These are phyloP conservation scores for Panicum virgatum DNA, from an alignment of 202 grass and related monocot species.

Conservation along the genomic window DNA sequence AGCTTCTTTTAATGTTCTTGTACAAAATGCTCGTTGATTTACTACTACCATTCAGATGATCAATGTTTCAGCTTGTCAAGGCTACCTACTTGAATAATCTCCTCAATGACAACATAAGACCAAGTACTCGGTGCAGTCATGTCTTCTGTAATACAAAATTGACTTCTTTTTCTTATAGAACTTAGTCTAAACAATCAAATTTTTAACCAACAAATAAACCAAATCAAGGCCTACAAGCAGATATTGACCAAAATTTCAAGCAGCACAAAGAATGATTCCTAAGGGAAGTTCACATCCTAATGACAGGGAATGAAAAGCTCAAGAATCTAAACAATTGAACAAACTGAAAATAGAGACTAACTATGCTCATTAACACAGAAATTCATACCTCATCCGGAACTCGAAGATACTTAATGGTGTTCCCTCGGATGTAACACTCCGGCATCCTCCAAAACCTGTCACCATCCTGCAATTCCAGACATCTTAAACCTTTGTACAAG, in stretches of 20 bases:
- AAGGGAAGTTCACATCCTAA: not conserved
- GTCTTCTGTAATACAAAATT: not conserved
- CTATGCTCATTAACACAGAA: not conserved
- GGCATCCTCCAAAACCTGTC: conserved; percentile 99
- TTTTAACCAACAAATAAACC: not conserved
- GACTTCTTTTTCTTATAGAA: not conserved
- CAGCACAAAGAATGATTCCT: not conserved
- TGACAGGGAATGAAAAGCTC: not conserved
- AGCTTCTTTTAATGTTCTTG: not conserved
- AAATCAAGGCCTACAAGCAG: not conserved
- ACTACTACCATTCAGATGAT: not conserved
- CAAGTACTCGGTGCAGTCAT: not conserved
- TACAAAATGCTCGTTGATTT: not conserved
- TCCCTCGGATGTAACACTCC: conserved; percentile 94
- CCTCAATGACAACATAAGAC: not conserved
- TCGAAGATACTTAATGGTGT: conserved; percentile 98
- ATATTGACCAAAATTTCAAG: conserved; percentile 10
- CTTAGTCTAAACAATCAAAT: not conserved
- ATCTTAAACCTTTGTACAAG: conserved; percentile 16
- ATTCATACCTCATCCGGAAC: conserved; percentile 92
- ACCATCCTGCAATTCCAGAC: conserved; percentile 70
- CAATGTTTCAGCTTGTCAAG: not conserved
- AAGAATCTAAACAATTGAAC: conserved; percentile 6
- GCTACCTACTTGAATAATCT: not conserved
- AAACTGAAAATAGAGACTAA: conserved; percentile 9